These are phyloP conservation scores for Citrus hindsii DNA, from an alignment of 345 rosid genomes.

Conservation along the genomic window DNA sequence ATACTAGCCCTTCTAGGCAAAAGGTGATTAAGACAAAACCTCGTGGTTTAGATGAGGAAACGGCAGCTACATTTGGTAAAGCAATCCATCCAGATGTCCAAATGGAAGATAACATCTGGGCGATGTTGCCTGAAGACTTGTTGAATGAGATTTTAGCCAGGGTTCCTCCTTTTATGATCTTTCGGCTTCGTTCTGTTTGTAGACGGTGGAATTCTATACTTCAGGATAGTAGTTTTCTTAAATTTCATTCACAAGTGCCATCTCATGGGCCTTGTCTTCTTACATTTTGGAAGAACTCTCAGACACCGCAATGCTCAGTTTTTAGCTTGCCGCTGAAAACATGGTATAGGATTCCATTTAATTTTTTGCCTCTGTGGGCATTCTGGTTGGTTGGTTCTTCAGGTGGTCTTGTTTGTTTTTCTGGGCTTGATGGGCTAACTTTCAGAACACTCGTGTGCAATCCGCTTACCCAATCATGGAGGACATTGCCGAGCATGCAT, in stretches of 20 bases:
- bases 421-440: constrained; percentile 82
- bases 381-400: constrained; percentile 94
- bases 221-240: constrained; percentile 81
- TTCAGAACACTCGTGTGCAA: constrained; percentile 85
- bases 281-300: constrained; percentile 91
- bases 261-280: constrained; percentile 90
- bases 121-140: constrained; percentile 95
- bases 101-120: constrained; percentile 94
- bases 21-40: constrained; percentile 87
- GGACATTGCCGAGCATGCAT: constrained; percentile 80
- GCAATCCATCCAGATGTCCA: constrained; percentile 58
- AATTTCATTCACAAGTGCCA: constrained; percentile 63
- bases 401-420: constrained; percentile 86
- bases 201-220: constrained; percentile 87
- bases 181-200: constrained; percentile 60
- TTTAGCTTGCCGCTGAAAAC: constrained; percentile 87
- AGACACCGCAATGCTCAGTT: constrained; percentile 79
- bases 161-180: constrained; percentile 92
- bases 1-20: constrained; percentile 83
- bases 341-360: constrained; percentile 89
- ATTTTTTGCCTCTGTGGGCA: constrained; percentile 91
- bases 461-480: constrained; percentile 85
- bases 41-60: constrained; percentile 92
- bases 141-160: constrained; percentile 83
- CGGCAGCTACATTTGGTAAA: constrained; percentile 77